Percentiles rank a stretch among this genome's conserved stretches.
Conservation (phyloP, 352 stramenopile species). For the Phytophthora cryptogea region DNA sequence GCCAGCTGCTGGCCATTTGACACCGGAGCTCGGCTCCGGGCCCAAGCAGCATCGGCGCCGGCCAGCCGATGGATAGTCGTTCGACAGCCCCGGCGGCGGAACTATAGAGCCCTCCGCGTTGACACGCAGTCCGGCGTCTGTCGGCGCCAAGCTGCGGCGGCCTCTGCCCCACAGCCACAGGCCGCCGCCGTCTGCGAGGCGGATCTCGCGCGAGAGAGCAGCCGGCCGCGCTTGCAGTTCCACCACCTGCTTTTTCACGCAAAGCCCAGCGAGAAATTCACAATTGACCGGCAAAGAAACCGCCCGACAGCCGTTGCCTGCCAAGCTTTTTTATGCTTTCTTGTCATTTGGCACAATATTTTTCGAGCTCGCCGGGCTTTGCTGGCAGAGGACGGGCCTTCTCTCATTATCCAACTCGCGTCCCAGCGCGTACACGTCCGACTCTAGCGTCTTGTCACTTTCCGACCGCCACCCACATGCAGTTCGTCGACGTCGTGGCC, state of each 20-base stretch:
- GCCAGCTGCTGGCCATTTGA: conserved; percentile 31
- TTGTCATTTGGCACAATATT: conserved; percentile 29
- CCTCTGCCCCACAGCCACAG: conserved; percentile 23
- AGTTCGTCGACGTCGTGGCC: conserved; percentile 28
- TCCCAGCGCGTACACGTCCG: conserved; percentile 7
- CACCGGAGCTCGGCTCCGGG: conserved; percentile 5
- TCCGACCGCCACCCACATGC: conserved; percentile 22
- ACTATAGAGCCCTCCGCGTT: conserved; percentile 26
- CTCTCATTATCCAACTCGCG: conserved; percentile 40
- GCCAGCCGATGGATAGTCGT: conserved; percentile 24
- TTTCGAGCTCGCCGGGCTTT: conserved; percentile 19
- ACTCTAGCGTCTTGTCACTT: conserved; percentile 12
- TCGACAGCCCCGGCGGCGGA: conserved; percentile 9
- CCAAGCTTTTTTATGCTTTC: conserved; percentile 27
- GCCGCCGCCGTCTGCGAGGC: conserved; percentile 21
- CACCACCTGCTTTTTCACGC: conserved; percentile 29
- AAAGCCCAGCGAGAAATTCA: conserved; percentile 33
- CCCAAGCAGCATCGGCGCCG: conserved; percentile 9
- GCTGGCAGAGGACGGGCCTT: not conserved
- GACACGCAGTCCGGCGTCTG: conserved; percentile 6
- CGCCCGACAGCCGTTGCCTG: conserved; percentile 27
- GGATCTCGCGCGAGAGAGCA: conserved; percentile 28
- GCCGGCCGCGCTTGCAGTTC: conserved; percentile 33
- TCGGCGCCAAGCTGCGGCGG: conserved; percentile 8
- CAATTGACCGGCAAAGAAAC: conserved; percentile 28